Conservation (phyloP, 768 basidiomycete genomes). For the Lactarius hengduanensis region DNA sequence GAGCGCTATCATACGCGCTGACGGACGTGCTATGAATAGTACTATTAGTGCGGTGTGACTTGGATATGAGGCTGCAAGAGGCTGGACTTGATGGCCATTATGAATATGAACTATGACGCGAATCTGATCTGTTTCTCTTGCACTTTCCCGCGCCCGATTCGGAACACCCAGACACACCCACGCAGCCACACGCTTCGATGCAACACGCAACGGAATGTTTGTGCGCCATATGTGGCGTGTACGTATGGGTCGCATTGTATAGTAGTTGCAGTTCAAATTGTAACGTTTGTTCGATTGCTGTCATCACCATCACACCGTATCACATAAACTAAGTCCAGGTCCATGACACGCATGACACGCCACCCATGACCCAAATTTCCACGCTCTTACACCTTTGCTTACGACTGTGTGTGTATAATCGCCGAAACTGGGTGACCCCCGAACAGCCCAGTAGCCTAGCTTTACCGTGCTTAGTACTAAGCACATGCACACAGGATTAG, state of each 20-base stretch:
- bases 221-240: background rate
- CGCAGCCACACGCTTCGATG: background rate
- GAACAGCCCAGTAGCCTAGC: background rate
- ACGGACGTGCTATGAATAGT: background rate
- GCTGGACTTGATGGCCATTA: background rate
- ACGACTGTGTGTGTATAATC: background rate
- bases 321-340: constrained; percentile 4
- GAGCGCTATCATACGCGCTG: constrained; percentile 4
- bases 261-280: constrained; percentile 1
- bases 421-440: background rate
- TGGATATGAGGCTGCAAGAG: constrained; percentile 7
- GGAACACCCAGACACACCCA: background rate
- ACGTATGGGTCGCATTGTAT: constrained; percentile 3
- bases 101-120: constrained; percentile 2
- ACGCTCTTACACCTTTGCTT: background rate
- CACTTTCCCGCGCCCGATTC: background rate
- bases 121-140: background rate
- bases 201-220: background rate
- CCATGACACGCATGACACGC: background rate
- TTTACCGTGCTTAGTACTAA: background rate
- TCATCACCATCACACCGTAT: background rate
- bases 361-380: background rate
- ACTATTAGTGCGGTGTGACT: background rate
- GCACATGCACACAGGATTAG: background rate
- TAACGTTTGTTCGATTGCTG: background rate